Evolutionary conservation across 1,284 basidiomycete species (phyloP).

Genomic region (Sphaerobolus stellatus): DNA sequence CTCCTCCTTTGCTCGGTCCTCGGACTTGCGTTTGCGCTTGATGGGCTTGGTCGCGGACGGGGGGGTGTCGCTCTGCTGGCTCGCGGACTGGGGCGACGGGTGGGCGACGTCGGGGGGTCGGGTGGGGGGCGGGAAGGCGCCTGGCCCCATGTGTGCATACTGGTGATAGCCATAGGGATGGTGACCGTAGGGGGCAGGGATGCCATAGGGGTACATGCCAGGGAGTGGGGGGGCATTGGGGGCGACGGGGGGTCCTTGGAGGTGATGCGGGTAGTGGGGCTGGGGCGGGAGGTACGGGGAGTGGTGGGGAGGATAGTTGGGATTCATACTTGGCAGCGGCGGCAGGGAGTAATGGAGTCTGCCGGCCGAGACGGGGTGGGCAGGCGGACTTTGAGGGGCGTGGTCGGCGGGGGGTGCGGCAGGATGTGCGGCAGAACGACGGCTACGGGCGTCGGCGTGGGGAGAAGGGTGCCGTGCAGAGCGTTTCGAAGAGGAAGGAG

Average conservation of each 20-base stretch:
- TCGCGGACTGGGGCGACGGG: neutral
- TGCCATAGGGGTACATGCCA: slow-evolving; percentile 11
- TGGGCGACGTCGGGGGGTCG: neutral
- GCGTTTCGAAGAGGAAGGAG: slow-evolving; percentile 4
- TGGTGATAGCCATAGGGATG: slow-evolving; percentile 6
- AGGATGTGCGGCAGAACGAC: slow-evolving; percentile 11
- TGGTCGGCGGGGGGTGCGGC: slow-evolving; percentile 11
- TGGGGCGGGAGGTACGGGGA: slow-evolving; percentile 12
- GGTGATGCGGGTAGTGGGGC: slow-evolving; percentile 5
- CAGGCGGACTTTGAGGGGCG: slow-evolving; percentile 6
- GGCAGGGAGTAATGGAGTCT: slow-evolving; percentile 12
- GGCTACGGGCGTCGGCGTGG: slow-evolving; percentile 11
- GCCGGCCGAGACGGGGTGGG: slow-evolving; percentile 12
- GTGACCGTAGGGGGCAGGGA: neutral
- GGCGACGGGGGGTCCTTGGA: slow-evolving; percentile 1
- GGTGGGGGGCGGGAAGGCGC: slow-evolving; percentile 8
- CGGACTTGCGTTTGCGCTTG: slow-evolving; percentile 51
- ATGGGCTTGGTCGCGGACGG: slow-evolving; percentile 9
- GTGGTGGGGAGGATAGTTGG: slow-evolving; percentile 12
- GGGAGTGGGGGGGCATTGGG: slow-evolving; percentile 8
- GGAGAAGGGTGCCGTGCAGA: slow-evolving; percentile 7
- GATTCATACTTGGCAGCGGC: slow-evolving; percentile 13
- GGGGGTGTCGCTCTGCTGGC: neutral
- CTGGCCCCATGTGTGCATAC: slow-evolving; percentile 4
- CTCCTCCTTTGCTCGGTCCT: slow-evolving; percentile 20